Conservation (phyloP, 1,284 basidiomycete species). For the Leccinum colubrinum region DNA sequence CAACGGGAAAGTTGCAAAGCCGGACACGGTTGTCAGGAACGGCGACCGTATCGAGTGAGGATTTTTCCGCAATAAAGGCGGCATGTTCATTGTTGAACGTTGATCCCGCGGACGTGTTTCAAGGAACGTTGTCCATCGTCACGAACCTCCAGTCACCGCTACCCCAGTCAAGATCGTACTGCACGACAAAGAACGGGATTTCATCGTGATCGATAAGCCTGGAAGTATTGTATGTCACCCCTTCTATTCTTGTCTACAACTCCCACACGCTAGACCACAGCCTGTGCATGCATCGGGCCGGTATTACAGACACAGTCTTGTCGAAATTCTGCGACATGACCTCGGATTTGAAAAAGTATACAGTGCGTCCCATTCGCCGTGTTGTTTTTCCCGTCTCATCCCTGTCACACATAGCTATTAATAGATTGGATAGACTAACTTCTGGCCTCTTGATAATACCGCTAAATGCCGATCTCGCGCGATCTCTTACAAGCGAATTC, state of each 20-base stretch:
- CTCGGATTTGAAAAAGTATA: slow-evolving; percentile 83
- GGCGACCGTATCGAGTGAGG: slow-evolving; percentile 90
- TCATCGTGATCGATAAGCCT: slow-evolving; percentile 94
- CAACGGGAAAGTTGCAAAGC: slow-evolving; percentile 81
- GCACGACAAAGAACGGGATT: slow-evolving; percentile 75
- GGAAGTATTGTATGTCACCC: slow-evolving; percentile 71
- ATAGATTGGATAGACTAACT: slow-evolving; percentile 92
- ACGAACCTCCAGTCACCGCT: slow-evolving; percentile 94
- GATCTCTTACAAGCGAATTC: slow-evolving; percentile 80
- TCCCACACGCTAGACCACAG: slow-evolving; percentile 36
- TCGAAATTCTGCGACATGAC: slow-evolving; percentile 85
- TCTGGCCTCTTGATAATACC: slow-evolving; percentile 97
- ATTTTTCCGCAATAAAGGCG: background rate
- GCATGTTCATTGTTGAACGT: background rate
- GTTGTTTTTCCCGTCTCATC: slow-evolving; percentile 1
- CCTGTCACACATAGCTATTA: slow-evolving; percentile 69
- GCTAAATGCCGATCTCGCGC: slow-evolving; percentile 70
- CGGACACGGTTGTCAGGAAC: slow-evolving; percentile 80
- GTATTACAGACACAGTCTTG: slow-evolving; percentile 85
- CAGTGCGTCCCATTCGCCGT: slow-evolving; percentile 52
- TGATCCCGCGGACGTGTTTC: background rate
- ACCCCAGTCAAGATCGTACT: slow-evolving; percentile 82
- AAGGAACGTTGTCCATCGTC: slow-evolving; percentile 92
- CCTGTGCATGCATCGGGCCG: slow-evolving; percentile 89
- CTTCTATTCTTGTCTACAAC: background rate